Conservation (phyloP, 495 filamentous ascomycete genomes). For the Pseudomonodictys pantanalensis region DNA sequence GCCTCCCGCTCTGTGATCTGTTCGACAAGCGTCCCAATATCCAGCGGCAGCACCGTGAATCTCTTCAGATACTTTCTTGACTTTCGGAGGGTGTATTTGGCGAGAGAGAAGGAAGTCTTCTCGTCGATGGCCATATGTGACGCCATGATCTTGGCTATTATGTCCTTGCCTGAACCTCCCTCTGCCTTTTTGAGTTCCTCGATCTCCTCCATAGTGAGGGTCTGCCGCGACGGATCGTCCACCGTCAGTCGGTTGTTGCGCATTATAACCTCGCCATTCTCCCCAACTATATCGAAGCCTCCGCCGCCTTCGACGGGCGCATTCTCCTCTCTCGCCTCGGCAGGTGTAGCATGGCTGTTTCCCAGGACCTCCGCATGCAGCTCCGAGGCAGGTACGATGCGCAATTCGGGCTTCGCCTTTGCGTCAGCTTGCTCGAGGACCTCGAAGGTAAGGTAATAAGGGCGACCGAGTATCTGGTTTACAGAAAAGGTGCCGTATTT, state of each 20-base stretch:
- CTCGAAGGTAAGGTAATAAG: constrained; percentile 88
- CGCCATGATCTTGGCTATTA: constrained; percentile 80
- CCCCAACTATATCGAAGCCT: constrained; percentile 51
- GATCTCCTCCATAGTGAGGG: constrained; percentile 80
- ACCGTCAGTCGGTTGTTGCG: constrained; percentile 75
- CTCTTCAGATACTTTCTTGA: constrained; percentile 85
- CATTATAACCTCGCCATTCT: constrained; percentile 61
- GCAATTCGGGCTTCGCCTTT: constrained; percentile 58
- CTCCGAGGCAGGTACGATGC: constrained; percentile 76
- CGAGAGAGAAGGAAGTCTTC: constrained; percentile 88
- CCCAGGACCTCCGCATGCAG: constrained; percentile 75
- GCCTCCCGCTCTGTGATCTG: constrained; percentile 75
- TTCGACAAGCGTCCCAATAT: constrained; percentile 67
- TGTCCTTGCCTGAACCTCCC: constrained; percentile 74
- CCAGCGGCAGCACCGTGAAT: constrained; percentile 80
- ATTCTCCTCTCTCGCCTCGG: constrained; percentile 49
- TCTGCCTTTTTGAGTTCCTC: constrained; percentile 82
- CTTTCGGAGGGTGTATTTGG: constrained; percentile 93
- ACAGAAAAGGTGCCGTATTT: constrained; percentile 87
- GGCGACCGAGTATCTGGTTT: constrained; percentile 81
- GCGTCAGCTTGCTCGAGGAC: constrained; percentile 65
- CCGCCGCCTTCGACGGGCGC: constrained; percentile 45
- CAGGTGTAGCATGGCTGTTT: constrained; percentile 47
- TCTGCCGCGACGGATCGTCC: constrained; percentile 78
- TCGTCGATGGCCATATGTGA: constrained; percentile 84